Evolutionary conservation across 2,329 filamentous ascomycete species (phyloP).

Genomic region (Lecanicillium sp.): DNA sequence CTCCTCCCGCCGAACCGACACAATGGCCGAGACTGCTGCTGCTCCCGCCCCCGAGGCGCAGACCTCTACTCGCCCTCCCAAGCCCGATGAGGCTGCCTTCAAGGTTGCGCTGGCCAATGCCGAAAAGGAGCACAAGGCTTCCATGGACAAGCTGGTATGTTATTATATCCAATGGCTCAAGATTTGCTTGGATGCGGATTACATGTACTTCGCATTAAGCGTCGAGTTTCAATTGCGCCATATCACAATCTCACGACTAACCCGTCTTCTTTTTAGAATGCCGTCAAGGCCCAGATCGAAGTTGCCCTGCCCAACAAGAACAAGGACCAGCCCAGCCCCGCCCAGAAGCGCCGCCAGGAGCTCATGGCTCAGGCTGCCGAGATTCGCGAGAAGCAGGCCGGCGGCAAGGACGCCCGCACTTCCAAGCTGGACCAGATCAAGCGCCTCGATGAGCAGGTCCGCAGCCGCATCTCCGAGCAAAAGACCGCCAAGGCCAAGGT

Average conservation of each 20-base stretch:
- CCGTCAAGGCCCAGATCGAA: slow-evolving; percentile 82
- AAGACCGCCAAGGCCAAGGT: slow-evolving; percentile 77
- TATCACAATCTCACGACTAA: slow-evolving; percentile 11
- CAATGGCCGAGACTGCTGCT: slow-evolving; percentile 37
- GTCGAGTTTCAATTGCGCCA: no score
- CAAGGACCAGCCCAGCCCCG: slow-evolving; percentile 72
- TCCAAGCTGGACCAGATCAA: slow-evolving; percentile 85
- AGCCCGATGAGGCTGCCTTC: slow-evolving; percentile 80
- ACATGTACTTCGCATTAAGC: no score
- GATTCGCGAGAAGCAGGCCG: slow-evolving; percentile 81
- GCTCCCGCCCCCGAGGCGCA: slow-evolving; percentile 34
- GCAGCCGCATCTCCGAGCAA: slow-evolving; percentile 75
- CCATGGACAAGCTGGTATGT: slow-evolving; percentile 52
- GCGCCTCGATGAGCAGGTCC: slow-evolving; percentile 81
- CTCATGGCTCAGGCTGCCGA: slow-evolving; percentile 73
- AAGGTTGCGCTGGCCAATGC: slow-evolving; percentile 70
- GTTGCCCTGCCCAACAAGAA: slow-evolving; percentile 63
- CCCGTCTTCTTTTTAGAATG: slow-evolving; percentile 51
- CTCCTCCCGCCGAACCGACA: slow-evolving; percentile 20
- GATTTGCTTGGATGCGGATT: no score
- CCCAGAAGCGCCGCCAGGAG: slow-evolving; percentile 76
- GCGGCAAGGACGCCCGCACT: slow-evolving; percentile 73
- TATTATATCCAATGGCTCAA: no score
- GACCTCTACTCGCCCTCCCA: slow-evolving; percentile 58
- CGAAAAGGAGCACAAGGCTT: slow-evolving; percentile 76